Evolutionary conservation across 2,329 filamentous ascomycete genomes (phyloP).

Genomic region (Phaeosphaeriaceae sp.): DNA sequence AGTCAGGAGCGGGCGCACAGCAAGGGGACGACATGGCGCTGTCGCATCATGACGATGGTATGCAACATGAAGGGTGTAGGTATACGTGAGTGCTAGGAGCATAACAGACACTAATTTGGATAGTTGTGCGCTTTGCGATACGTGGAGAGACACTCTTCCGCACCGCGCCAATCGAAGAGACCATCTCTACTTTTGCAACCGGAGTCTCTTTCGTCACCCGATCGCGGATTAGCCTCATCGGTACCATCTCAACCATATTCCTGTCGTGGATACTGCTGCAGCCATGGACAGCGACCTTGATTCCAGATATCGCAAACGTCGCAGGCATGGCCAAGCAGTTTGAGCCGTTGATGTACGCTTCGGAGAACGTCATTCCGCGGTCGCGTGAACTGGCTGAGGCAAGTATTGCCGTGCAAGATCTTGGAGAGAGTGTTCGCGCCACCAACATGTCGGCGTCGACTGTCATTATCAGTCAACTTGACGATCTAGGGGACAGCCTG

Average conservation of each 20-base stretch:
- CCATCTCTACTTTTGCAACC: constrained; percentile 69
- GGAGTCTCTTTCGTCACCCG: constrained; percentile 69
- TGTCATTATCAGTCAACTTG: constrained; percentile 84
- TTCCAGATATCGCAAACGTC: constrained; percentile 88
- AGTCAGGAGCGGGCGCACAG: constrained; percentile 24
- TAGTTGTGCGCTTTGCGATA: constrained; percentile 88
- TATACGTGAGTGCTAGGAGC: constrained; percentile 18
- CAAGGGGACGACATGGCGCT: constrained; percentile 32
- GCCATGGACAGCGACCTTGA: constrained; percentile 71
- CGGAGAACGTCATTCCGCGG: constrained; percentile 85
- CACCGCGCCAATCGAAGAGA: constrained; percentile 81
- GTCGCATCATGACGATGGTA: constrained; percentile 38
- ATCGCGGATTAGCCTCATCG: constrained; percentile 73
- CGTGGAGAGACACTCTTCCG: constrained; percentile 88
- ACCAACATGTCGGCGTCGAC: constrained; percentile 91
- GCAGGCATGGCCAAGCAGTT: constrained; percentile 89
- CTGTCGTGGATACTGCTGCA: constrained; percentile 72
- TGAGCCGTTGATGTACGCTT: constrained; percentile 94
- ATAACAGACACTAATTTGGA: constrained; percentile 28
- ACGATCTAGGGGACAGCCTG: constrained; percentile 84
- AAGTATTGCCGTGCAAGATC: constrained; percentile 91
- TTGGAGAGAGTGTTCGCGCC: constrained; percentile 86
- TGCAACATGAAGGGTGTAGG: constrained; percentile 45
- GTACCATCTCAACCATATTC: constrained; percentile 68
- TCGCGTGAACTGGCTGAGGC: constrained; percentile 90